phyloP scores from a whole-genome alignment of 164 flowering plant species.

The Berberis thunbergii region DNA sequence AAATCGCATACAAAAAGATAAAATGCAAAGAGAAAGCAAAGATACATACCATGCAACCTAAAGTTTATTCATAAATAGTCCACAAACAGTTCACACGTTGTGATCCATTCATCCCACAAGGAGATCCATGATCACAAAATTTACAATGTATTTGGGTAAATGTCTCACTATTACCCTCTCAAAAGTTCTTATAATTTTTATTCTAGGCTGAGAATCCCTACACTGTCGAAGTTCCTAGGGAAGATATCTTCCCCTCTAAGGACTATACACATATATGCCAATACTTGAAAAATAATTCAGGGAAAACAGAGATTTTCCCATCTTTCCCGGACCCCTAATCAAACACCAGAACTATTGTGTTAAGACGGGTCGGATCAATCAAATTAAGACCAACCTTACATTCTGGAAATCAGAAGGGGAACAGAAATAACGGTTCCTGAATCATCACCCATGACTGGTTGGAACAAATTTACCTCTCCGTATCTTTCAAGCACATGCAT shows the following conservation, averaged over 20 bases:
- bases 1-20: too few species aligned
- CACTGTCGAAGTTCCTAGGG: not conserved
- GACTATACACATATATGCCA: constrained; percentile 3
- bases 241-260: not conserved
- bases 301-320: constrained; percentile 1
- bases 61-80: too few species aligned
- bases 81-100: too few species aligned
- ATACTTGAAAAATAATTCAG: constrained; percentile 3
- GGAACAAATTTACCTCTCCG: constrained; percentile 61
- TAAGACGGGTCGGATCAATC: constrained; percentile 2
- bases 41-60: too few species aligned
- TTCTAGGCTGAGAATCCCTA: not conserved
- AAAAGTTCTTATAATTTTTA: too few species aligned
- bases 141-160: too few species aligned
- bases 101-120: too few species aligned
- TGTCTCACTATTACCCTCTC: too few species aligned
- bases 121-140: too few species aligned
- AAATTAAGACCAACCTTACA: constrained; percentile 25
- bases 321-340: not conserved
- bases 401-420: constrained; percentile 74
- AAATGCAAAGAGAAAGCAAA: too few species aligned
- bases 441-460: constrained; percentile 67
- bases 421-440: constrained; percentile 22
- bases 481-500: constrained; percentile 79
- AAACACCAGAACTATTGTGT: constrained; percentile 5